Base-by-base conservation (phyloP, 345 rosid species). In the Eucalyptus marginata region DNA sequence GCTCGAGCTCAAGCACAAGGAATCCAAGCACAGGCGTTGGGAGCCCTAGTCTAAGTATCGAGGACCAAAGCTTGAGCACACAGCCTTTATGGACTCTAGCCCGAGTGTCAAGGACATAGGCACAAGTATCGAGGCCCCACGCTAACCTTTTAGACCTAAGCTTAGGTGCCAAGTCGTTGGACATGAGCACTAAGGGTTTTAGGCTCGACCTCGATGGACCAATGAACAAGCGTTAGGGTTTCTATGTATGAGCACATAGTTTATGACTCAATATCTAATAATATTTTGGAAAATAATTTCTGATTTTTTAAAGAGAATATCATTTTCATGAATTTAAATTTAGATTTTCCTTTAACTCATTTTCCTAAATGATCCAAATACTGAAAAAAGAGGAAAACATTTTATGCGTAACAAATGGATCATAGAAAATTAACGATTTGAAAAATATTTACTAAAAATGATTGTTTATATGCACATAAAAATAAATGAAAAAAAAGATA, bases 21-120 rank as follows among this genome's bases (percentile, higher is more conserved):
- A 56, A 56, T 56, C 27, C 27, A 24, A 24, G 62, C 11, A 20
- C 12, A 2, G 3, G 29, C 5, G 1, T 24, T 5, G 27, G 29
- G 62, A 5, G 13, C 0, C 29, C 27, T 8, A 56, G 29, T 10
- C 13, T 56, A 56, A 56, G 62, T 20, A 20, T 24, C 1, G 0
- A 20, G 29, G 13, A 66, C 36, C 40, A 7, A 15, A 16, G 79
- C 20, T 17, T 3, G 5, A 15, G 40, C 79, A 15, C 79, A 66
- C 0, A 24, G 6, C 13, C 6, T 56, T 24, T 56, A 29, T 56
- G 29, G 27, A 56, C 62, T 24, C 62, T n/a, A n/a, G 40, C 40
- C 3, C 5, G 0, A 15, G 79, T 31, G 40, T 14, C 2, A 33
- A 3, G 11, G 79, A 31, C 36, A 33, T 33, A 66, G 5, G 10